Conservation (phyloP, 371 early-diverging fungal species). For the Haplosporangium sp. region DNA sequence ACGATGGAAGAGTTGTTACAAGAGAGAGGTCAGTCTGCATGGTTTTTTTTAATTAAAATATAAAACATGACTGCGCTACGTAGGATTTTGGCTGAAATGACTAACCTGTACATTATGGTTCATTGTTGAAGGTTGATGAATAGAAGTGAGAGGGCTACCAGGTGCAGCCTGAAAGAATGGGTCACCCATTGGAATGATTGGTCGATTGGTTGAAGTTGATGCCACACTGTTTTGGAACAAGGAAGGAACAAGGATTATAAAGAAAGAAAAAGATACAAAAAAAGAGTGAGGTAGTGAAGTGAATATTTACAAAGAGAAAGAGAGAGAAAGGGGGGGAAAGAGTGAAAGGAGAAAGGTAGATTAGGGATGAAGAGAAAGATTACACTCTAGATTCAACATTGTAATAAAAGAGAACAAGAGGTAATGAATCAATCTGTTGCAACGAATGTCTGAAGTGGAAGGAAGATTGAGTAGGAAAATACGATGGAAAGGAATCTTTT, state of each 20-base stretch:
- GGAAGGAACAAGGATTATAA: neutral
- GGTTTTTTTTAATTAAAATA: neutral
- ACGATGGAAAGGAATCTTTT: too few species aligned
- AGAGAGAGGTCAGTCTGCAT: neutral
- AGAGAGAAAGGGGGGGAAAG: neutral
- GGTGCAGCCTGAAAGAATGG: conserved; percentile 2
- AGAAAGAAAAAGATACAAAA: neutral
- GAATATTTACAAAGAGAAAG: neutral
- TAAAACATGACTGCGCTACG: neutral
- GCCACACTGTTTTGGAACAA: neutral
- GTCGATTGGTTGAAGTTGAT: too few species aligned
- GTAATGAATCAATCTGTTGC: neutral
- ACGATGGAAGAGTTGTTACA: neutral
- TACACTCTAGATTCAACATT: neutral
- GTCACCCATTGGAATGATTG: neutral
- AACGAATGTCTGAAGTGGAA: too few species aligned
- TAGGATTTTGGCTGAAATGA: neutral
- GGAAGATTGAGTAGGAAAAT: too few species aligned
- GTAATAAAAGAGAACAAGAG: neutral
- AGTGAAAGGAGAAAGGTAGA: neutral
- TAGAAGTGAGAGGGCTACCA: neutral
- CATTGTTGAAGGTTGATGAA: conserved; percentile 4
- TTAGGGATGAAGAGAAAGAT: neutral
- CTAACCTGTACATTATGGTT: conserved; percentile 1
- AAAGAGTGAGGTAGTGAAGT: neutral